Conservation (phyloP, 1,284 basidiomycete genomes). For the Pseudomicrostroma phylloplanum region DNA sequence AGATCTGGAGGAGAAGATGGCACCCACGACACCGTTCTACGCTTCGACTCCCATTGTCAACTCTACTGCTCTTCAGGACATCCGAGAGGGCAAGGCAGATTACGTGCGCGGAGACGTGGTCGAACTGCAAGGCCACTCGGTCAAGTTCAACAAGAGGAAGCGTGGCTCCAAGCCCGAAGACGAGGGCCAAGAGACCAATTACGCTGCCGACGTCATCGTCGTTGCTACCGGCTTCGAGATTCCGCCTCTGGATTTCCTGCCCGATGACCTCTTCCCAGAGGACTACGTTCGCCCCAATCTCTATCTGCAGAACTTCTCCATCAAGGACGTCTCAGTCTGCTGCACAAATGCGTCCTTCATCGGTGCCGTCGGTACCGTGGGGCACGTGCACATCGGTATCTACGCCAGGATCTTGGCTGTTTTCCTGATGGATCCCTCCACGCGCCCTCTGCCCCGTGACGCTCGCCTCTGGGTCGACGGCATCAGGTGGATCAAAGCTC, state of each 20-base stretch:
- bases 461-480: slow-evolving; percentile 65
- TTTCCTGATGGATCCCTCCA: slow-evolving; percentile 58
- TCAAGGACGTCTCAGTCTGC: slow-evolving; percentile 55
- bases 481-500: slow-evolving; percentile 58
- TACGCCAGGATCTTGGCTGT: slow-evolving; percentile 61
- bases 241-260: slow-evolving; percentile 59
- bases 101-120: slow-evolving; percentile 60
- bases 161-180: slow-evolving; percentile 46
- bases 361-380: slow-evolving; percentile 51
- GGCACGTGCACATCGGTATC: slow-evolving; percentile 44
- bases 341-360: slow-evolving; percentile 60
- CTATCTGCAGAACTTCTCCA: slow-evolving; percentile 63
- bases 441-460: slow-evolving; percentile 57
- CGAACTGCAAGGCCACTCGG: slow-evolving; percentile 54
- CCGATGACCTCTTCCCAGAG: slow-evolving; percentile 61
- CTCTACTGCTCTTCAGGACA: slow-evolving; percentile 58
- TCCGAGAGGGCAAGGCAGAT: slow-evolving; percentile 56
- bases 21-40: slow-evolving; percentile 41
- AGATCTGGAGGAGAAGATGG: slow-evolving; percentile 54
- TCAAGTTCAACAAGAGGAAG: slow-evolving; percentile 51
- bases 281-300: slow-evolving; percentile 58
- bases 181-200: slow-evolving; percentile 50
- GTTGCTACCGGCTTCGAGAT: slow-evolving; percentile 62
- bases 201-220: slow-evolving; percentile 60
- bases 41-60: slow-evolving; percentile 56